phyloP scores from a whole-genome alignment of 78 protist genomes.

The Acrasis kona region DNA sequence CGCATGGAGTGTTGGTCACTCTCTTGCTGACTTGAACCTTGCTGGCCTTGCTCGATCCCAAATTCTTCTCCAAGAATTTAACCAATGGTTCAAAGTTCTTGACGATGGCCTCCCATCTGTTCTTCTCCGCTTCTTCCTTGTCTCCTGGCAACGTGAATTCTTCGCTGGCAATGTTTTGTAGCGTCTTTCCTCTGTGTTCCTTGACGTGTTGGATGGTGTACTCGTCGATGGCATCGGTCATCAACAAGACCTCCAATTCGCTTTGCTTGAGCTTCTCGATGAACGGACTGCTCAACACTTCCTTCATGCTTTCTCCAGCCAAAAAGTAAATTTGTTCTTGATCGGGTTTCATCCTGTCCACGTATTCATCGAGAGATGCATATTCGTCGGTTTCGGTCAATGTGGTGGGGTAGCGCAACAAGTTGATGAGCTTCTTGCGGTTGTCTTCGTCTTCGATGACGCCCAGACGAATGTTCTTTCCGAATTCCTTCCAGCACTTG shows the following conservation, averaged over 20 bases:
- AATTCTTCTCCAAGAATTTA: conserved; percentile 36
- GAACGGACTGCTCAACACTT: conserved; percentile 67
- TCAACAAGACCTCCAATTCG: conserved; percentile 90
- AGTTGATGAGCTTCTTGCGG: conserved; percentile 73
- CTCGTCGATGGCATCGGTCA: conserved; percentile 95
- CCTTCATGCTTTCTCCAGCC: conserved; percentile 74
- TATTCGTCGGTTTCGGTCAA: conserved; percentile 14
- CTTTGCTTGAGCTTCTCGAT: conserved; percentile 67
- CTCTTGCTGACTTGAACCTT: conserved; percentile 64
- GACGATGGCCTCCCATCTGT: conserved; percentile 40
- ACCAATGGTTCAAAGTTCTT: conserved; percentile 61
- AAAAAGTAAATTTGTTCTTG: conserved; percentile 89
- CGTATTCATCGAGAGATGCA: conserved; percentile 78
- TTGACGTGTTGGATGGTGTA: conserved; percentile 64
- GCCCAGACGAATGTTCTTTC: conserved; percentile 89
- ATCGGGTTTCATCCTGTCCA: conserved; percentile 69
- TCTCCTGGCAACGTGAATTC: conserved; percentile 65
- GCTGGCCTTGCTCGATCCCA: conserved; percentile 39
- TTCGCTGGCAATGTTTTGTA: conserved; percentile 77
- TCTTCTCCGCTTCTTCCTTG: conserved; percentile 28
- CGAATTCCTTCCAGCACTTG: conserved; percentile 77
- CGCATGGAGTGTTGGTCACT: conserved; percentile 66
- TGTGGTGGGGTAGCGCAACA: conserved; percentile 72
- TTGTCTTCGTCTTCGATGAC: conserved; percentile 86
- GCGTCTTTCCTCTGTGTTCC: conserved; percentile 64